Evolutionary conservation across 2,329 filamentous ascomycete species (phyloP), one percentile per base, ranked within the genome.

Genomic region (Didymella glomerata): DNA sequence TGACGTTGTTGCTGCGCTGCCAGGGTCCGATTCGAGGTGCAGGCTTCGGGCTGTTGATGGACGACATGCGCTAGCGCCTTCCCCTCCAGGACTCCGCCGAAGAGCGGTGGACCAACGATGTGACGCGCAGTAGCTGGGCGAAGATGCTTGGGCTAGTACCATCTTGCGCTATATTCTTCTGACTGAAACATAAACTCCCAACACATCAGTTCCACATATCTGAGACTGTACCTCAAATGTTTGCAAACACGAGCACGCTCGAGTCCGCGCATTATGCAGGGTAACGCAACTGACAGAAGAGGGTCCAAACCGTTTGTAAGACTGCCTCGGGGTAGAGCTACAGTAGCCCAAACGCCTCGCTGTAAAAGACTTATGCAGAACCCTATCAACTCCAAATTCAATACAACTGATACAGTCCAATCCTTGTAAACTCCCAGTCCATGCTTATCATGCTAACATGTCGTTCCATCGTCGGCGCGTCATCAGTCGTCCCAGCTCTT

Each of bases 401-500:
- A 42, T 48, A 58, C 49, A 72, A 67, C 64, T 64, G 32, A 28
- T 20, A 16, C 45, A 40, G 27, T 34, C 48, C 46, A 18, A 40
- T 47, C 48, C 49, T 54, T 36, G 48, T 56, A 50, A 73, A 71
- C 67, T 66, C 69, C 65, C 55, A 54, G 50, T 27, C 58, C 45
- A 65, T 65, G 60, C 65, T 60, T 56, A 25, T 56, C 62, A 49
- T 68, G 54, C 58, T 54, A 50, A 49, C 27, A 48, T 36, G 24
- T 57, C 49, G 18, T 61, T 50, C 49, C 34, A 36, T 25, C 18
- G 25, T 27, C 48, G 27, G 8, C 51, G 10, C 32, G 13, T 25
- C 24, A 28, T 40, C 62, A 96, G 73, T 97, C 94, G 65, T 98
- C 95, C 95, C 95, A 99, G 82, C 94, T 98, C 86, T 97, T 98